A percentile compares a stretch with the other conserved stretches of the same genome.
phyloP scores from a whole-genome alignment of 2,329 filamentous ascomycete genomes.

The Cladosporium austrohemisphaericum region DNA sequence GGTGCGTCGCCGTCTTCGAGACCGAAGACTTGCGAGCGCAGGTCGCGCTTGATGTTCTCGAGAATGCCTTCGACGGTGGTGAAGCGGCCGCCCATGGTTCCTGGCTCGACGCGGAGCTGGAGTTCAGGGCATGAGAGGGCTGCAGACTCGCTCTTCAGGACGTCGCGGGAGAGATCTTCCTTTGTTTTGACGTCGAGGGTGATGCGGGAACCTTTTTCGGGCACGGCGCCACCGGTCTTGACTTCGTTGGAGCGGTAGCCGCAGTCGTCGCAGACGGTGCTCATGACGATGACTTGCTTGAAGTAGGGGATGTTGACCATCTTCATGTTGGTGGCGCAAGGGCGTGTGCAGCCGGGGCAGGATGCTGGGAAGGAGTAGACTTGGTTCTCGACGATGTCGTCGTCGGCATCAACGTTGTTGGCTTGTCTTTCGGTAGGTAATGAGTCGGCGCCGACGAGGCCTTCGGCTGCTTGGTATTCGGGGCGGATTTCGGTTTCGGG shows the following conservation, averaged over 20 bases:
- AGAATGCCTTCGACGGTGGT: slow-evolving; percentile 94
- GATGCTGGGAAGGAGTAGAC: slow-evolving; percentile 89
- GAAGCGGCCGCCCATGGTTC: slow-evolving; percentile 91
- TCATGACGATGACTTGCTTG: slow-evolving; percentile 95
- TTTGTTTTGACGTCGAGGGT: slow-evolving; percentile 66
- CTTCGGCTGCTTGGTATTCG: slow-evolving; percentile 46
- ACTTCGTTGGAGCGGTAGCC: slow-evolving; percentile 92
- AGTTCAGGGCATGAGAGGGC: slow-evolving; percentile 83
- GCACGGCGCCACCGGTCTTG: slow-evolving; percentile 92
- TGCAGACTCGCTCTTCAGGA: slow-evolving; percentile 94
- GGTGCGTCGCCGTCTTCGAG: slow-evolving; percentile 52
- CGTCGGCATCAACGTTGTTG: slow-evolving; percentile 46
- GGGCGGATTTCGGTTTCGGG: slow-evolving; percentile 55
- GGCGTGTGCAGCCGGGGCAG: slow-evolving; percentile 84
- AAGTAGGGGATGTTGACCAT: slow-evolving; percentile 98
- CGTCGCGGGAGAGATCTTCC: slow-evolving; percentile 81
- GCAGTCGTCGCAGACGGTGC: slow-evolving; percentile 84
- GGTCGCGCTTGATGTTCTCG: slow-evolving; percentile 85
- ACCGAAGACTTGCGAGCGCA: slow-evolving; percentile 84
- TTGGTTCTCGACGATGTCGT: slow-evolving; percentile 87
- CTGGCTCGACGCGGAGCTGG: slow-evolving; percentile 80
- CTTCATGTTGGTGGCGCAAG: slow-evolving; percentile 93
- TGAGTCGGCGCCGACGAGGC: slow-evolving; percentile 36
- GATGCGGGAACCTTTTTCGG: slow-evolving; percentile 79
- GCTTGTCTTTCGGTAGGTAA: slow-evolving; percentile 16